Conservation (phyloP, 1,284 basidiomycete species). For the Kwoniella shivajii region DNA sequence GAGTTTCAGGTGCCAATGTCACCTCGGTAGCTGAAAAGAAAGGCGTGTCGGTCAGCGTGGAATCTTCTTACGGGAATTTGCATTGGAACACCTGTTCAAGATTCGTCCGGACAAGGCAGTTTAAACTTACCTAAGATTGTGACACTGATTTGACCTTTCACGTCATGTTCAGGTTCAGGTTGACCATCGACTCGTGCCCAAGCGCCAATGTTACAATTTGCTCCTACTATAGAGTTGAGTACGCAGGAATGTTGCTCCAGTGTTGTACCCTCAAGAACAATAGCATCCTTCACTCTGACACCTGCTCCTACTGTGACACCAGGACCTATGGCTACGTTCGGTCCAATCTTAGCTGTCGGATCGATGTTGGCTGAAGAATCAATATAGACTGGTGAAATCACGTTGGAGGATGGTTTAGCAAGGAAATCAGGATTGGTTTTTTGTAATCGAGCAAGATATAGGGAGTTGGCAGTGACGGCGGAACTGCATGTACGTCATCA, state of each 20-base stretch:
- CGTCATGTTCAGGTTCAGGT: conserved; percentile 49
- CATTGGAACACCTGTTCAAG: too few relatives aligned
- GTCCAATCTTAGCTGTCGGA: conserved; percentile 56
- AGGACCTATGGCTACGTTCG: conserved; percentile 56
- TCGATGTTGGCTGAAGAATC: conserved; percentile 55
- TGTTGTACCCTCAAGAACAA: conserved; percentile 55
- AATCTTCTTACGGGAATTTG: too few relatives aligned
- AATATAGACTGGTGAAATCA: conserved; percentile 57
- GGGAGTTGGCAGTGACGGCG: conserved; percentile 57
- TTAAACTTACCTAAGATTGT: conserved; percentile 55
- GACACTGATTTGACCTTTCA: conserved; percentile 55
- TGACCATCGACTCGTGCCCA: conserved; percentile 59
- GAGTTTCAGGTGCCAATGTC: conserved; percentile 53
- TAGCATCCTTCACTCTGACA: conserved; percentile 57
- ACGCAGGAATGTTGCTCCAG: conserved; percentile 58
- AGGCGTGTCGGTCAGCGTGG: too few relatives aligned
- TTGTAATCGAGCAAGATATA: conserved; percentile 52
- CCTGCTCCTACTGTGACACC: conserved; percentile 55
- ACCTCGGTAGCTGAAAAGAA: conserved; percentile 54
- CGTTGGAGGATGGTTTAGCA: conserved; percentile 41
- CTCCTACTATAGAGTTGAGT: conserved; percentile 56
- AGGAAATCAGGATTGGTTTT: conserved; percentile 47
- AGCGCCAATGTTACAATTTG: conserved; percentile 52
- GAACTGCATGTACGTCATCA: conserved; percentile 33
- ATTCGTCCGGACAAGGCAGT: too few relatives aligned